Base-by-base conservation (phyloP, 495 filamentous ascomycete species). In the Xylaria acuta region DNA sequence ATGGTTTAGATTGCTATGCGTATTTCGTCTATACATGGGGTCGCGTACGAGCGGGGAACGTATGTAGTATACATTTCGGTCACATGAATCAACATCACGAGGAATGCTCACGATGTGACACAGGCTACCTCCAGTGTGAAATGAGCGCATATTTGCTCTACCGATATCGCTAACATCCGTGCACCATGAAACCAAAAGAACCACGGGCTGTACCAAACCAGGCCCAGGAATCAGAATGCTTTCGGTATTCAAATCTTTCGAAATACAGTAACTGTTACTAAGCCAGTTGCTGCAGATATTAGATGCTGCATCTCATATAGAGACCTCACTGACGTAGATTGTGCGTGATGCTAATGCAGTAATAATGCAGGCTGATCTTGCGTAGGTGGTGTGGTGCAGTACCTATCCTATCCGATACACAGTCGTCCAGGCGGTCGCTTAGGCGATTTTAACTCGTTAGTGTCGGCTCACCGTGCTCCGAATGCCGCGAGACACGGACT, bases 101-200 rank as follows among this genome's bases (percentile, higher is more conserved):
- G 25, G 25, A 56, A 56, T 56, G 25, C 27, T 56, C 27, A 14
- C 20, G 4, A 54, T 16, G 9, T 27, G 11, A 18, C 5, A 56
- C 27, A 56, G 32, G 14, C 47, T 51, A 1, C 45, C 20, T n/a
- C 18, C 45, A 22, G 11, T 8, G 5, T 7, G 1, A 25, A 9
- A 25, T 25, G 20, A 8, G 47, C 3, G 53, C 53, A 30, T 56
- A 56, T 18, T 56, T 30, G 27, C 53, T 14, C 53, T 56, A 12
- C 53, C 53, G 53, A 56, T 32, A 32, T 56, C 53, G 53, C 53
- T 56, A 56, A 12, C 25, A 56, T 56, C 27, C 53, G 32, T 56
- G 27, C 27, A 27, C 25, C 22, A 16, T 2, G 47, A 51, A 51
- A 51, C 8, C n/a, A 22, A 51, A 51, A n/a, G 6, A 22, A 25